Evolutionary conservation across 1,139 yeast species (phyloP), one percentile per base, ranked within the genome.

Genomic region (Magnusiomyces magnusii): DNA sequence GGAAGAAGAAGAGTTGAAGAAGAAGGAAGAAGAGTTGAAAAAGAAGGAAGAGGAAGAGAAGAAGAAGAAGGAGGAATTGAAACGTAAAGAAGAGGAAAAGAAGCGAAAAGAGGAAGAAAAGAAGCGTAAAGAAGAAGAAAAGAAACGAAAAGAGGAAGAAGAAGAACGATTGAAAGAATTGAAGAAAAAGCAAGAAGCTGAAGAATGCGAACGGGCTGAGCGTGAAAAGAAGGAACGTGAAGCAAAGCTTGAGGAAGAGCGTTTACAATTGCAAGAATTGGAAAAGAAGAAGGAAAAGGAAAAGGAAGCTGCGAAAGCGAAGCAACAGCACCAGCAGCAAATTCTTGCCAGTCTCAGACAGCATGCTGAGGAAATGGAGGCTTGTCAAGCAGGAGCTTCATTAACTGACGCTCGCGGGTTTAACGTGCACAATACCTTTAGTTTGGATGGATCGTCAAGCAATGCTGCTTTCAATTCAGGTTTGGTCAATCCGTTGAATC

Each of bases 1-100:
- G 68, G 72, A 71, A 67, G 69, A 71, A 71, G 76, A 70, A 64
- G 74, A 74, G 67, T 73, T 74, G 75, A 65, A 77, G 75, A 68
- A 78, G 73, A 67, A 73, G 68, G 69, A 70, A 72, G 67, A 67
- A 65, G 44, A 72, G 69, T 70, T 67, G 61, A 72, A 72, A 58
- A 69, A 61, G 60, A 31, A 61, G 56, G 52, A 64, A 64, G 56
- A 67, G 64, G 57, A 67, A 52, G 56, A 57, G 54, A 62, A 50
- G 19, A 61, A 61, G 27, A 61, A 56, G 51, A 64, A 64, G 56
- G 61, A 60, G 52, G 61, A 61, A 54, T 57, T 21, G 21, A n/a
- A 17, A 21, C 34, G n/a, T 3, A 47, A 60, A 53, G 55, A 53
- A 53, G 49, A 52, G 24, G 24, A 39, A 39, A 61, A 61, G 28